phyloP scores from a whole-genome alignment of 495 filamentous ascomycete genomes.

The Tuber magnatum region DNA sequence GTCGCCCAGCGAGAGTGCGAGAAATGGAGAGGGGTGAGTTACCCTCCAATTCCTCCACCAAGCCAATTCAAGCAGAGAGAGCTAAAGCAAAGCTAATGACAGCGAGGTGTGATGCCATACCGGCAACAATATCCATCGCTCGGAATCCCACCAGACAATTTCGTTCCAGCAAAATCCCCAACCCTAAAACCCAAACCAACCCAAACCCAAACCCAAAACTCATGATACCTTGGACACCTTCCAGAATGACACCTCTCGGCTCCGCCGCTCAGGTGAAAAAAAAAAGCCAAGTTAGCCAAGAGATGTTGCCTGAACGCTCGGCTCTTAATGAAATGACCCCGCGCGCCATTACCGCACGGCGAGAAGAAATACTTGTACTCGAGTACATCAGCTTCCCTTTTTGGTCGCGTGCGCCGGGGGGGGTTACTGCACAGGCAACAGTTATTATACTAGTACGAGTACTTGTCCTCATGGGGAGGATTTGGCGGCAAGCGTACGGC shows the following conservation, averaged over 20 bases:
- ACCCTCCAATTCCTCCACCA: not conserved
- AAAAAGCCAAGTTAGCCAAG: not conserved
- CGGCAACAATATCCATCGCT: not conserved
- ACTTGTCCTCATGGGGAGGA: not conserved
- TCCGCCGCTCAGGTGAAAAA: not conserved
- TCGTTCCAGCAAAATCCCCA: not conserved
- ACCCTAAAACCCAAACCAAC: not conserved
- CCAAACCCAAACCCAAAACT: not conserved
- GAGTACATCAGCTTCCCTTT: not conserved
- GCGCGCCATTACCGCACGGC: not conserved
- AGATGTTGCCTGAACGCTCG: not conserved
- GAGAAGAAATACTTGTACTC: no score
- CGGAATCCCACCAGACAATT: not conserved
- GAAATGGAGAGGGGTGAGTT: not conserved
- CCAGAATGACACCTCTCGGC: not conserved
- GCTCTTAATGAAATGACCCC: not conserved
- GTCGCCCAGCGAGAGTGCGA: not conserved
- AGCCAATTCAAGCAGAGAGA: not conserved
- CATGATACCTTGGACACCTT: not conserved
- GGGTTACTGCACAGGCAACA: not conserved
- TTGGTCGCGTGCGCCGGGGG: not conserved
- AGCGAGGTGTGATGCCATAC: not conserved
- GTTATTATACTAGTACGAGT: not conserved
- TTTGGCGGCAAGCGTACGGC: not conserved
- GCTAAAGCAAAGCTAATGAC: not conserved